A percentile compares a stretch with the other conserved stretches of the same genome.
phyloP scores from a whole-genome alignment of 2,329 filamentous ascomycete genomes.

The Cladosporium phlei region DNA sequence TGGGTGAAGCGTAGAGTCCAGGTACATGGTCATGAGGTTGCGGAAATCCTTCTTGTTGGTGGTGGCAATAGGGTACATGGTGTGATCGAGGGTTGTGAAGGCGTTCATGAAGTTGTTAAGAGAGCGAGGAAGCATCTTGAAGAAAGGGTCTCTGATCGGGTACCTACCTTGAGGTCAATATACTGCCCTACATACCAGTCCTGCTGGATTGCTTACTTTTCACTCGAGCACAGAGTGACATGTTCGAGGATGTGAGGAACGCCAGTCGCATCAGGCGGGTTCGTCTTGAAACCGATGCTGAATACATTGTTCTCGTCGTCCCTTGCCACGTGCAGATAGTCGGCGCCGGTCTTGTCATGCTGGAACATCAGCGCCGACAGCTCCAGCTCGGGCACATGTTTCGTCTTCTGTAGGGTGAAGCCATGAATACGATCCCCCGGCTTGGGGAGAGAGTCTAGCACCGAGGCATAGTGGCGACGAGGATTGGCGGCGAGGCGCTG shows the following conservation, averaged over 20 bases:
- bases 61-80: conserved; percentile 95
- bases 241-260: conserved; percentile 97
- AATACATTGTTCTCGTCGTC: conserved; percentile 99
- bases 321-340: conserved; percentile 90
- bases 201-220: conserved; percentile 58
- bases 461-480: conserved; percentile 51
- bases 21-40: conserved; percentile 93
- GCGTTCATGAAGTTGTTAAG: conserved; percentile 99
- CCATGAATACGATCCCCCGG: conserved; percentile 84
- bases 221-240: conserved; percentile 89
- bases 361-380: conserved; percentile 84
- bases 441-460: conserved; percentile 72
- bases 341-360: conserved; percentile 91
- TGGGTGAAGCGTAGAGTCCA: conserved; percentile 88
- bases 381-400: conserved; percentile 91
- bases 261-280: conserved; percentile 91
- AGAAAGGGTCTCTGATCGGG: conserved; percentile 97
- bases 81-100: conserved; percentile 93
- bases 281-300: conserved; percentile 98
- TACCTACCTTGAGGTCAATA: conserved; percentile 53
- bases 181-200: background rate
- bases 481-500: conserved; percentile 7
- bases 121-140: conserved; percentile 97
- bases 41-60: conserved; percentile 93
- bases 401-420: conserved; percentile 82